These are phyloP conservation scores for Tolypocladium sp. DNA, from an alignment of 2,329 filamentous ascomycete species.

Conservation along the genomic window DNA sequence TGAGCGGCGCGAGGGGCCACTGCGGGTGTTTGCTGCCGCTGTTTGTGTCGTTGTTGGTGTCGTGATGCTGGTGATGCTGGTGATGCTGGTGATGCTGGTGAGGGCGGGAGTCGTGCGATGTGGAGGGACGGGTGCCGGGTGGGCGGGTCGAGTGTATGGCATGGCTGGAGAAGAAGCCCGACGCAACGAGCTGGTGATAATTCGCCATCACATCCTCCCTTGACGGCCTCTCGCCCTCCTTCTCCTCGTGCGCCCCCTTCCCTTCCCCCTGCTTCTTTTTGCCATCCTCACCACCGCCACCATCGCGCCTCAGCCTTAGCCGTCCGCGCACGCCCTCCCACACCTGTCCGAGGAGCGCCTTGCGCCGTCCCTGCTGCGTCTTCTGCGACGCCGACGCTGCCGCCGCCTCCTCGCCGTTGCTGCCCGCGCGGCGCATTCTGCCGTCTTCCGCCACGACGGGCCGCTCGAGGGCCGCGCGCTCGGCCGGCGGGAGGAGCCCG, in stretches of 20 bases:
- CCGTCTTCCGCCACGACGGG: slow-evolving; percentile 6
- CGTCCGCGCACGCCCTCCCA: slow-evolving; percentile 28
- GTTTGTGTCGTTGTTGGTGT: slow-evolving; percentile 1
- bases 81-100: slow-evolving; percentile 8
- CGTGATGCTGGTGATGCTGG: slow-evolving; percentile 8
- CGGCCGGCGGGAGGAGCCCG: slow-evolving; percentile 21
- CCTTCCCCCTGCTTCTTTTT: slow-evolving; percentile 4
- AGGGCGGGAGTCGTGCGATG: slow-evolving; percentile 6
- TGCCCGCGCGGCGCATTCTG: background rate
- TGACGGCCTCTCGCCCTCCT: slow-evolving; percentile 17
- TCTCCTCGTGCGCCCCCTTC: slow-evolving; percentile 5
- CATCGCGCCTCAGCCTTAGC: slow-evolving; percentile 17
- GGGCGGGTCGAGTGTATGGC: slow-evolving; percentile 49
- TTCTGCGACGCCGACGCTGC: background rate
- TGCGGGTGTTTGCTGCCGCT: slow-evolving; percentile 8
- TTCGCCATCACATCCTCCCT: slow-evolving; percentile 45
- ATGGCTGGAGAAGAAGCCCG: slow-evolving; percentile 49
- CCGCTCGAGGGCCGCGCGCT: slow-evolving; percentile 20
- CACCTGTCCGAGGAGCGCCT: slow-evolving; percentile 22
- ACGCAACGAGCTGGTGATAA: slow-evolving; percentile 47
- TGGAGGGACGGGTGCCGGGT: slow-evolving; percentile 17
- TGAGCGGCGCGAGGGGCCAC: slow-evolving; percentile 15
- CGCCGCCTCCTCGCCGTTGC: background rate
- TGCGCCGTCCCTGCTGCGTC: slow-evolving; percentile 10
- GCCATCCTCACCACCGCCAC: slow-evolving; percentile 7